phyloP scores from a whole-genome alignment of 176 grass and related monocot genomes.

The Avena atlantica region DNA sequence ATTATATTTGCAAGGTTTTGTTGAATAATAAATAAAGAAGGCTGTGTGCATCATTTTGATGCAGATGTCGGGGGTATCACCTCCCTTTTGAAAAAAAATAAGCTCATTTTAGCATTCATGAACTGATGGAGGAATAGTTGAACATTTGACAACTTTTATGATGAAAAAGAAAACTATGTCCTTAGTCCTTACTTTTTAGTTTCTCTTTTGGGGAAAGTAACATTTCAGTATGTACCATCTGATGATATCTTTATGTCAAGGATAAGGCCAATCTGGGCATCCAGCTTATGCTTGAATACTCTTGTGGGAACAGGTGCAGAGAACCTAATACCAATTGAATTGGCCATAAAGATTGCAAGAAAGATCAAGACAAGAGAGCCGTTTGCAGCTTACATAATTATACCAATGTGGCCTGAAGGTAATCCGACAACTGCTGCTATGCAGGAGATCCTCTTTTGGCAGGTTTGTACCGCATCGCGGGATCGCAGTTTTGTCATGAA shows the following conservation, averaged over 20 bases:
- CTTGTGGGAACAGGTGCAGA: conserved; percentile 61
- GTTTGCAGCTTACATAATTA: conserved; percentile 82
- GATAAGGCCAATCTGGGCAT: background rate
- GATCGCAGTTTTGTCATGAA: background rate
- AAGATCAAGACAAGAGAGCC: conserved; percentile 79
- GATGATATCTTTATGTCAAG: conserved; percentile 1
- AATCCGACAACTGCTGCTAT: conserved; percentile 69
- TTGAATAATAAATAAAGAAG: no score
- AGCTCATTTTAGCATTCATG: background rate
- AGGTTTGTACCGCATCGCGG: conserved; percentile 54
- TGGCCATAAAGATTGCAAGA: conserved; percentile 88
- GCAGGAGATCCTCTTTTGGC: conserved; percentile 97
- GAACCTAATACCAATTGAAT: conserved; percentile 92
- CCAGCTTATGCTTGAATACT: conserved; percentile 15
- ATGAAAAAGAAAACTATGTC: background rate
- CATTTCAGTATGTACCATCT: background rate
- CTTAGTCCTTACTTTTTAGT: background rate
- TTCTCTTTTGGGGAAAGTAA: conserved; percentile 14
- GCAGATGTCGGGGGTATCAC: no score
- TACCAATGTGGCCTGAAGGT: conserved; percentile 98
- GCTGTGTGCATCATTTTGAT: no score
- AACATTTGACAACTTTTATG: conserved; percentile 4
- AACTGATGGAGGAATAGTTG: background rate
- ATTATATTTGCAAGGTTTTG: no score
- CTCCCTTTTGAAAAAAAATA: no score